phyloP scores from a whole-genome alignment of 768 basidiomycete genomes.

The Tylopilus sp. region DNA sequence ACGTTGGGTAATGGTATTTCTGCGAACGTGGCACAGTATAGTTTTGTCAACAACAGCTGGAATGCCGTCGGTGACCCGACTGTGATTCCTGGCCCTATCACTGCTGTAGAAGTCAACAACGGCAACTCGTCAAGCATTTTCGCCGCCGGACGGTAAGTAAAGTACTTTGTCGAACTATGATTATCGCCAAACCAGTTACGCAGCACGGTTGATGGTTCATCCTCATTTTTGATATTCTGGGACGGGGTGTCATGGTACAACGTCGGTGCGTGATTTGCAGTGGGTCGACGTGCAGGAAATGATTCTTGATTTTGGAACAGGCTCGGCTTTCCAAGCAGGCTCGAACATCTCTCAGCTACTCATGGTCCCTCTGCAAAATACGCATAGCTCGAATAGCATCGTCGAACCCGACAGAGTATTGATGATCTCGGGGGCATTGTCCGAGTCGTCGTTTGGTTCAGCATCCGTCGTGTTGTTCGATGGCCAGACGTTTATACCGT shows the following conservation, averaged over 20 bases:
- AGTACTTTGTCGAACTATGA: not conserved
- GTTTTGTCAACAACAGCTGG: constrained; percentile 76
- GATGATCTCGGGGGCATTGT: constrained; percentile 78
- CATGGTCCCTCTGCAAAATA: constrained; percentile 85
- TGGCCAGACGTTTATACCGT: constrained; percentile 78
- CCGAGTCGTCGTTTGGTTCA: constrained; percentile 68
- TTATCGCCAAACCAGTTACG: not conserved
- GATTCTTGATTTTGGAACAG: constrained; percentile 33
- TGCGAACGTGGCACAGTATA: constrained; percentile 72
- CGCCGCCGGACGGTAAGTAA: constrained; percentile 78
- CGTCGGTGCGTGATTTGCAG: constrained; percentile 44
- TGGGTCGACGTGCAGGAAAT: not conserved
- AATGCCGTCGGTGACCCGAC: constrained; percentile 53
- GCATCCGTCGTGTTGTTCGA: constrained; percentile 87
- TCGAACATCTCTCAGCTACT: constrained; percentile 77
- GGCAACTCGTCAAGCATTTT: constrained; percentile 82
- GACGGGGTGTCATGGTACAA: constrained; percentile 74
- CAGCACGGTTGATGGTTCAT: constrained; percentile 55
- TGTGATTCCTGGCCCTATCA: constrained; percentile 83
- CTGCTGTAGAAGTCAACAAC: constrained; percentile 82
- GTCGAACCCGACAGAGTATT: constrained; percentile 87
- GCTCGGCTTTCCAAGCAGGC: constrained; percentile 48
- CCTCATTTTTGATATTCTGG: constrained; percentile 81
- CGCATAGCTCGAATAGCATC: constrained; percentile 65
- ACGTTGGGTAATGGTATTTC: constrained; percentile 57